Base-by-base conservation (phyloP, 805 yeast species). In the Nakazawaea ishiwadae region DNA sequence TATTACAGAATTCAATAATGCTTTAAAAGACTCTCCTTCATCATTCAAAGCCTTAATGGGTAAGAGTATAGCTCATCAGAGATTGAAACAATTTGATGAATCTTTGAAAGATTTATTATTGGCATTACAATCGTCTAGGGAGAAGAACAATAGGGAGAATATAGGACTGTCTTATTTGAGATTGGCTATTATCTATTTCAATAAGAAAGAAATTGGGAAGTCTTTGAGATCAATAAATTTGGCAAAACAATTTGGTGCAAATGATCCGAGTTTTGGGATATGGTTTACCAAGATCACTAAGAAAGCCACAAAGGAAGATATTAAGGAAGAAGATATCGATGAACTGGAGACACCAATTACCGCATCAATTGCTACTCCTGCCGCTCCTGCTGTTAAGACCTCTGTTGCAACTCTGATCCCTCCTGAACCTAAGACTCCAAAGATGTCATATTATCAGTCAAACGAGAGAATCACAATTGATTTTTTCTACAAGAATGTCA, bases 371-470 rank as follows among this genome's bases (percentile, higher is more conserved):
- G 33, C 23, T 29, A 14, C 15, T 12, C n/a, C n/a, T 9, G 19
- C 23, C 30, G 24, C 12, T 20, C n/a, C n/a, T n/a, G n/a, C n/a
- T n/a, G n/a, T n/a, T n/a, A n/a, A n/a, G n/a, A n/a, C n/a, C n/a
- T n/a, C n/a, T n/a, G n/a, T n/a, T n/a, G n/a, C 10, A 23, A 15
- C 19, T 20, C 28, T 31, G 24, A 8, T 24, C 4, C n/a, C 29
- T 19, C 28, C 24, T 21, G 20, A 48, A 44, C 52, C 67, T 48
- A 55, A 58, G 49, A 14, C 31, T 28, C 58, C 71, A 29, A 71
- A 71, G 51, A 61, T 65, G n/a, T 90, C 84, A 49, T 84, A 84
- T 79, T 91, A 80, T 62, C 96, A 93, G 58, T 70, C 80, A 12
- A 52, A 63, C 8, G 63, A 63, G 1, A 56, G 58, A 3, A 75